These are phyloP conservation scores for Pezicula carpinea DNA, from an alignment of 2,329 filamentous ascomycete species.

Conservation along the genomic window DNA sequence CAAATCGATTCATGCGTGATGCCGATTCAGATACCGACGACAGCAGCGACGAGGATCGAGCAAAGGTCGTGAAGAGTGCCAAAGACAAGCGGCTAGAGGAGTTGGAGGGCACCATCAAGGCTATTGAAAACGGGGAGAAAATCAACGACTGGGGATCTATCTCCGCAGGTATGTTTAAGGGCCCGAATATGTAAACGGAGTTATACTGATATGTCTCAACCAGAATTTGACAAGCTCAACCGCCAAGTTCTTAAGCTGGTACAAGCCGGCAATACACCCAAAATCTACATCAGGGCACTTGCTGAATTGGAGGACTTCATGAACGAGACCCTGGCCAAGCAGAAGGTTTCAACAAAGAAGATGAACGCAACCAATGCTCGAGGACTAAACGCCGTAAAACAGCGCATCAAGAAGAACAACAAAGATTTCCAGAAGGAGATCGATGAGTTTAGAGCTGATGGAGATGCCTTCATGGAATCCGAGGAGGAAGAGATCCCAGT, in stretches of 20 bases:
- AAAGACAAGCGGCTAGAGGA: constrained; percentile 97
- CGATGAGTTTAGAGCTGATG: constrained; percentile 79
- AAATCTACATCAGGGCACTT: constrained; percentile 87
- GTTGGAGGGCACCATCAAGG: constrained; percentile 80
- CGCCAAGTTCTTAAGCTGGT: constrained; percentile 76
- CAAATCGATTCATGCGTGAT: constrained; percentile 77
- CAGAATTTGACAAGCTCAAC: constrained; percentile 94
- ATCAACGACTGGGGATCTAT: constrained; percentile 97
- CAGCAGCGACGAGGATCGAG: constrained; percentile 78
- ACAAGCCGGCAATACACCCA: constrained; percentile 74
- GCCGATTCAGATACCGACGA: constrained; percentile 70
- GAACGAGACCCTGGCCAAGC: constrained; percentile 90
- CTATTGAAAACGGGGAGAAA: constrained; percentile 95
- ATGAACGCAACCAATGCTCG: constrained; percentile 96
- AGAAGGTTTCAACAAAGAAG: constrained; percentile 95
- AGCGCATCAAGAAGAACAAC: constrained; percentile 98
- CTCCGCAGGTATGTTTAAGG: constrained; percentile 62
- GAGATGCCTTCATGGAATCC: constrained; percentile 83
- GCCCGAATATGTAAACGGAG: constrained; percentile 14
- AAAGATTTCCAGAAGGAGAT: constrained; percentile 89
- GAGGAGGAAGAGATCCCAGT: constrained; percentile 64
- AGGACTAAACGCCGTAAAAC: constrained; percentile 93
- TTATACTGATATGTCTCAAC: constrained; percentile 13
- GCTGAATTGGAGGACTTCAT: constrained; percentile 92
- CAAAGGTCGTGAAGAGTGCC: constrained; percentile 88